Conservation (phyloP, 371 early-diverging fungal genomes). For the Syncephalastrum sp. region DNA sequence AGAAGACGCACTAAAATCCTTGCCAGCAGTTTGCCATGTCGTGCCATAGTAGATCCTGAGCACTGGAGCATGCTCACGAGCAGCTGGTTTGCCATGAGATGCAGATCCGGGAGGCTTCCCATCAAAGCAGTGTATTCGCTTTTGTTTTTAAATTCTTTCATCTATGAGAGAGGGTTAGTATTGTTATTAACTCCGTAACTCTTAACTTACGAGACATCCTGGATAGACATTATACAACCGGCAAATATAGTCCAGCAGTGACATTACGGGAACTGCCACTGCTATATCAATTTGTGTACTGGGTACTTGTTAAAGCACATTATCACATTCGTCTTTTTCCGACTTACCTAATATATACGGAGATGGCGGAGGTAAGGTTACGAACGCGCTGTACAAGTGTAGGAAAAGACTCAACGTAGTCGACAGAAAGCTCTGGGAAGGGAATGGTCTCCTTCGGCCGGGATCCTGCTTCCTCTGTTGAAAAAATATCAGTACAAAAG, state of each 20-base stretch:
- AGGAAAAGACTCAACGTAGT: slow-evolving; percentile 44
- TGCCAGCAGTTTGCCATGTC: slow-evolving; percentile 39
- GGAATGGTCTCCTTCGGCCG: slow-evolving; percentile 25
- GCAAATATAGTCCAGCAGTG: slow-evolving; percentile 40
- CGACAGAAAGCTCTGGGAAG: slow-evolving; percentile 25
- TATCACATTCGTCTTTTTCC: background rate
- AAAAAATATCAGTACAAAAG: slow-evolving; percentile 1
- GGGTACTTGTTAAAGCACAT: background rate
- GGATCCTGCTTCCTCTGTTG: slow-evolving; percentile 20
- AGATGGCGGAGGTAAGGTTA: slow-evolving; percentile 32
- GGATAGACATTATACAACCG: slow-evolving; percentile 49
- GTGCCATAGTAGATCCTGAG: slow-evolving; percentile 38
- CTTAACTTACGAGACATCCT: slow-evolving; percentile 38
- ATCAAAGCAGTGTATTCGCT: slow-evolving; percentile 30
- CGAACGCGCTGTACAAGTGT: slow-evolving; percentile 34
- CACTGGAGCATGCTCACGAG: slow-evolving; percentile 39
- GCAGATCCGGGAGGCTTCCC: slow-evolving; percentile 41
- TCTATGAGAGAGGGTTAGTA: slow-evolving; percentile 7
- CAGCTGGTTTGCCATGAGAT: slow-evolving; percentile 36
- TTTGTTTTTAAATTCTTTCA: slow-evolving; percentile 23
- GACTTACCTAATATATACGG: slow-evolving; percentile 39
- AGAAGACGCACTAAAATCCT: slow-evolving; percentile 40
- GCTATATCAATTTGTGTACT: slow-evolving; percentile 28
- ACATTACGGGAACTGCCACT: slow-evolving; percentile 45
- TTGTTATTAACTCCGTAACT: background rate